These are phyloP conservation scores for Ceratobasidium sp. DNA, from an alignment of 1,284 basidiomycete genomes.

Conservation along the genomic window DNA sequence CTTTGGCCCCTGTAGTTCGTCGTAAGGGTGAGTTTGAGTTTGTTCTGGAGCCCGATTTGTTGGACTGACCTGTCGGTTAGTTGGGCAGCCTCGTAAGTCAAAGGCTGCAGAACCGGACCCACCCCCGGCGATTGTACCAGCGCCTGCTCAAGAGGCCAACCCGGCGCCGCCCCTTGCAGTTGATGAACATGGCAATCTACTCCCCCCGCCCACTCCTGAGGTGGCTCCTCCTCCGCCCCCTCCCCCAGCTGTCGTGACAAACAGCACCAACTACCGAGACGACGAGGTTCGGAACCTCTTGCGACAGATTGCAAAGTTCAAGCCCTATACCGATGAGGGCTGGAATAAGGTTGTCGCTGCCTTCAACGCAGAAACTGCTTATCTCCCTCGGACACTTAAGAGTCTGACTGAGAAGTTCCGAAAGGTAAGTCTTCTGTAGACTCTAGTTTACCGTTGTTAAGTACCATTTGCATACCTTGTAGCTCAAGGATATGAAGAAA, in stretches of 20 bases:
- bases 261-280: constrained; percentile 4
- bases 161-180: not conserved
- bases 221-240: not conserved
- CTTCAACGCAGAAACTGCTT: not conserved
- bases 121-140: not conserved
- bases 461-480: not conserved
- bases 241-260: not conserved
- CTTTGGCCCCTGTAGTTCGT: not conserved
- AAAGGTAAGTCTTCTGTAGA: not conserved
- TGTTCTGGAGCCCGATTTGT: not conserved
- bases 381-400: not conserved
- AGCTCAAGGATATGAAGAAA: not conserved
- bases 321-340: not conserved
- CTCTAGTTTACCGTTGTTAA: not conserved
- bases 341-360: not conserved
- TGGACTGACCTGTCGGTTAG: not conserved
- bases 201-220: not conserved
- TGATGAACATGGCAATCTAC: not conserved
- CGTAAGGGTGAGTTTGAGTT: not conserved
- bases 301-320: not conserved
- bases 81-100: not conserved
- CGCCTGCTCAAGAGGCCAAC: not conserved
- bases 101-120: not conserved
- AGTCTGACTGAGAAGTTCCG: constrained; percentile 3
- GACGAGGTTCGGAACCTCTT: not conserved